phyloP scores from a whole-genome alignment of 1,139 yeast species.

The Meyerozyma guilliermondii region DNA sequence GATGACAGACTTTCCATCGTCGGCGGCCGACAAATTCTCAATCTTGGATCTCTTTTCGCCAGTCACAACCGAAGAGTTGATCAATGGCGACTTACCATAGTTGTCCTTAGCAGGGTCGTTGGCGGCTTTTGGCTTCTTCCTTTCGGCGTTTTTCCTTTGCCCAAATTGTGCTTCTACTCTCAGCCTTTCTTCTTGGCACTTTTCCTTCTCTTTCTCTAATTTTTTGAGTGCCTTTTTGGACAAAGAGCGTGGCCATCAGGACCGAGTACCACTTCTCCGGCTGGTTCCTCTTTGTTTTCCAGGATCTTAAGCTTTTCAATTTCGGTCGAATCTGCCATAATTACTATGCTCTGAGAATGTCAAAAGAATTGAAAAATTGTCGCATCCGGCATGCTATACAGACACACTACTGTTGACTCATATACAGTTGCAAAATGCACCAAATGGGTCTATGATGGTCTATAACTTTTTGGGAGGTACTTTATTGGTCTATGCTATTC shows the following conservation, averaged over 20 bases:
- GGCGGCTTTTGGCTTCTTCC: constrained; percentile 59
- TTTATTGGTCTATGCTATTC: too few relatives aligned
- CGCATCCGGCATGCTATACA: not conserved
- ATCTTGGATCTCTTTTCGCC: constrained; percentile 57
- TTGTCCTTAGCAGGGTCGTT: constrained; percentile 80
- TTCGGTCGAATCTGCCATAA: constrained; percentile 31
- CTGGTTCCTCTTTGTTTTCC: constrained; percentile 16
- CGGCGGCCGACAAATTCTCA: constrained; percentile 49
- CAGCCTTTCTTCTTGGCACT: constrained; percentile 90
- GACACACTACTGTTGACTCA: not conserved
- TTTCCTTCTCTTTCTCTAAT: constrained; percentile 88
- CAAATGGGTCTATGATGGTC: too few relatives aligned
- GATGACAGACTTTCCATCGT: constrained; percentile 74
- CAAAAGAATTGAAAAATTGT: not conserved
- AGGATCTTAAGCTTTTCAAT: constrained; percentile 29
- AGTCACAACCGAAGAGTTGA: constrained; percentile 69
- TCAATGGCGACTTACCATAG: constrained; percentile 86
- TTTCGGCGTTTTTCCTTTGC: constrained; percentile 85
- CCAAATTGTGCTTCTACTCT: constrained; percentile 82
- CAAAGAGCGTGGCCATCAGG: constrained; percentile 91
- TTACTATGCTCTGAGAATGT: not conserved
- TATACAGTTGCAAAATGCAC: not conserved
- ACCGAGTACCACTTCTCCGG: constrained; percentile 43
- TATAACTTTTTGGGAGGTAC: too few relatives aligned
- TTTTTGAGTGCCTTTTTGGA: constrained; percentile 95